These are phyloP conservation scores for Salix suchowensis DNA, from an alignment of 345 rosid genomes.

Conservation along the genomic window DNA sequence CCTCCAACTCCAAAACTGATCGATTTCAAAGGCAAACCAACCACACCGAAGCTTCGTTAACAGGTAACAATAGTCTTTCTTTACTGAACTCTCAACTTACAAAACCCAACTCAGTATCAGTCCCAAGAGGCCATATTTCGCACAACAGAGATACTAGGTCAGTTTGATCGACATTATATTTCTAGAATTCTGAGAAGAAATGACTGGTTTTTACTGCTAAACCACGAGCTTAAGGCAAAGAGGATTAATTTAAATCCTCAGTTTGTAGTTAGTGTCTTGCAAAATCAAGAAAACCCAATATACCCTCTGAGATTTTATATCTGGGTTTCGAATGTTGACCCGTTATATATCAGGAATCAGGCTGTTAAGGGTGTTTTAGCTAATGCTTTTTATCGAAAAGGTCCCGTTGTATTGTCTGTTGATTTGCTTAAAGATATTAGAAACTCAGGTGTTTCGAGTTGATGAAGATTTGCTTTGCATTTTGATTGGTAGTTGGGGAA, in stretches of 20 bases:
- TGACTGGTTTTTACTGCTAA: slow-evolving; percentile 70
- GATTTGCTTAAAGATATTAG: slow-evolving; percentile 62
- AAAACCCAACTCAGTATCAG: neutral
- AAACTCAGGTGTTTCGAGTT: slow-evolving; percentile 48
- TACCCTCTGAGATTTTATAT: slow-evolving; percentile 55
- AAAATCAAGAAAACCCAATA: slow-evolving; percentile 70
- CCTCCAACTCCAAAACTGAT: neutral
- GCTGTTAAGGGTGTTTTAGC: slow-evolving; percentile 50
- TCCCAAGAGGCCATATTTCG: slow-evolving; percentile 10
- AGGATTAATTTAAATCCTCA: slow-evolving; percentile 49
- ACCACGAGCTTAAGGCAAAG: slow-evolving; percentile 52
- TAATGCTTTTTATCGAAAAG: slow-evolving; percentile 46
- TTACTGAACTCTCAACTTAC: neutral
- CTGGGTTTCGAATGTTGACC: slow-evolving; percentile 64
- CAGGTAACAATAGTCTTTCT: slow-evolving; percentile 21
- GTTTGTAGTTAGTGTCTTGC: slow-evolving; percentile 57
- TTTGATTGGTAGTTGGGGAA: slow-evolving; percentile 89
- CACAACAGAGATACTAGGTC: slow-evolving; percentile 13
- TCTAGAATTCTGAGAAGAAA: slow-evolving; percentile 54
- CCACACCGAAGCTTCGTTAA: slow-evolving; percentile 12
- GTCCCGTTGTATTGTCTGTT: slow-evolving; percentile 67
- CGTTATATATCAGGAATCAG: slow-evolving; percentile 44
- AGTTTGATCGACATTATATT: slow-evolving; percentile 45
- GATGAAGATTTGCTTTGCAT: slow-evolving; percentile 67
- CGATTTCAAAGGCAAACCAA: neutral